phyloP scores from a whole-genome alignment of 345 rosid species.

The Boechera stricta region DNA sequence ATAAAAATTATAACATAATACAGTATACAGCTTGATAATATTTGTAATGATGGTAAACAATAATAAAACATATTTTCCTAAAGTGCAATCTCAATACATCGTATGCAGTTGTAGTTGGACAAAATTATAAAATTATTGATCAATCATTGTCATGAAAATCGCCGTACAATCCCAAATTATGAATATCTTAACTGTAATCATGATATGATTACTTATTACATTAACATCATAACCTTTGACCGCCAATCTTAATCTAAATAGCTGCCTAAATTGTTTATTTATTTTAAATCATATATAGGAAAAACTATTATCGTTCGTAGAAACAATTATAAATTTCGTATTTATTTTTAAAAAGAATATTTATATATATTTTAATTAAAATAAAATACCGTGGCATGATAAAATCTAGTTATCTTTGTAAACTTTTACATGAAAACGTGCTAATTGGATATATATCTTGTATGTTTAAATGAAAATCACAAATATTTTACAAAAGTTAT shows the following conservation, averaged over 20 bases:
- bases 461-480: not conserved
- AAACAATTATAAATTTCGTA: too few species aligned
- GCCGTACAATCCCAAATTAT: slow-evolving; percentile 28
- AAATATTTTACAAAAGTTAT: not conserved
- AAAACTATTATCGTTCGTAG: not conserved
- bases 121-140: slow-evolving; percentile 16
- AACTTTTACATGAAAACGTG: not conserved
- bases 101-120: slow-evolving; percentile 41
- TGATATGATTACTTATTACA: slow-evolving; percentile 15
- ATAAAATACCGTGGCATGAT: not conserved
- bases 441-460: not conserved
- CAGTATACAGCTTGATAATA: not conserved
- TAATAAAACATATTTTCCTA: slow-evolving; percentile 16
- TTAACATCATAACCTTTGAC: slow-evolving; percentile 26
- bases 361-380: too few species aligned
- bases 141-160: slow-evolving; percentile 35
- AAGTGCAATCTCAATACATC: slow-evolving; percentile 33
- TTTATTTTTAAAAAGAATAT: too few species aligned
- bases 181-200: slow-evolving; percentile 9
- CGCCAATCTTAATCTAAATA: slow-evolving; percentile 8
- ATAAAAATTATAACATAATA: slow-evolving; percentile 1
- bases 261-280: not conserved
- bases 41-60: slow-evolving; percentile 36
- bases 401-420: not conserved
- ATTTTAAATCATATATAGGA: not conserved